phyloP scores from a whole-genome alignment of 106 monocot species.

The Apostasia ramifera region DNA sequence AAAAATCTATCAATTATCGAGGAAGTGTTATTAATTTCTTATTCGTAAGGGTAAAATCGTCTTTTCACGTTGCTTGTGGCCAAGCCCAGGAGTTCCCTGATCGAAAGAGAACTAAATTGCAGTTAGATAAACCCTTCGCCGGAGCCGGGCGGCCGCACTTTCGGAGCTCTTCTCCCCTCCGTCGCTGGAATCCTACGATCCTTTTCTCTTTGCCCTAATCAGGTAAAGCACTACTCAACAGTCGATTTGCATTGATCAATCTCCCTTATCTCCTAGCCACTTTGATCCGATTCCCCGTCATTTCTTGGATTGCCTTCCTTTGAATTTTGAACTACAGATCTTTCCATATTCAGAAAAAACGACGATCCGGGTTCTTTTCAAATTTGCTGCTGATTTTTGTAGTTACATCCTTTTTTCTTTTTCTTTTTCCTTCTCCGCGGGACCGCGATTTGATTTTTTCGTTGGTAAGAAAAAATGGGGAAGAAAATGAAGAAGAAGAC shows the following conservation, averaged over 20 bases:
- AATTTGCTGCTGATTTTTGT: no score
- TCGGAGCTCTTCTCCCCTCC: not conserved
- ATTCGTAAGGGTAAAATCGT: not conserved
- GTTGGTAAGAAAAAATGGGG: constrained; percentile 41
- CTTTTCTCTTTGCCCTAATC: not conserved
- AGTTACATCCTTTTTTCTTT: not conserved
- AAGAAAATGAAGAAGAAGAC: constrained; percentile 70
- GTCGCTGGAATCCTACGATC: not conserved
- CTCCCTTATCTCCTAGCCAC: not conserved
- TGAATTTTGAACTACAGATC: not conserved
- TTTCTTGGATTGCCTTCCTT: not conserved
- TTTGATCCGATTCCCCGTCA: not conserved
- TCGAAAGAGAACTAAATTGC: not conserved
- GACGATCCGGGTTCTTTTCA: not conserved
- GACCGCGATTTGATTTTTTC: constrained; percentile 8
- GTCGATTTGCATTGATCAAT: not conserved
- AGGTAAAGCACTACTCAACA: not conserved
- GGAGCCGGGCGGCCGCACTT: not conserved
- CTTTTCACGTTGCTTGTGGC: not conserved
- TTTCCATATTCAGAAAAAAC: not conserved
- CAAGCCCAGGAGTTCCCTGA: not conserved
- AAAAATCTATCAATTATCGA: no score
- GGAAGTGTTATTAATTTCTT: not conserved
- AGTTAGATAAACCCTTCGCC: not conserved
- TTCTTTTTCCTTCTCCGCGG: not conserved